Conservation (phyloP, 2,329 filamentous ascomycete species). For the Talaromyces sp. region DNA sequence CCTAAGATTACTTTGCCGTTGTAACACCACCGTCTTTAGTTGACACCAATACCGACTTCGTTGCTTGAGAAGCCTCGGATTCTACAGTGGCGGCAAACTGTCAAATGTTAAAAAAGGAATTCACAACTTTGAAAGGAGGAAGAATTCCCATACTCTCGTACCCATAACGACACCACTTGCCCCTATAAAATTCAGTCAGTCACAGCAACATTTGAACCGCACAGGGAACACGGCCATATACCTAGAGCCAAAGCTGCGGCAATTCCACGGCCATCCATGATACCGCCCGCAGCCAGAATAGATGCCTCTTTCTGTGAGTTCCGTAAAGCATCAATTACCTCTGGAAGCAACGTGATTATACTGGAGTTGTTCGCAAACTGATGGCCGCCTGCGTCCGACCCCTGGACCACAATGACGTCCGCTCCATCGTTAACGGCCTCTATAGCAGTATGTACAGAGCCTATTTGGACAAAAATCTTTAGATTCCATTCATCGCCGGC, state of each 20-base stretch:
- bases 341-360: slow-evolving; percentile 52
- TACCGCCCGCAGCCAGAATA: slow-evolving; percentile 56
- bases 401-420: slow-evolving; percentile 58
- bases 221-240: slow-evolving; percentile 17
- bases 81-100: slow-evolving; percentile 43
- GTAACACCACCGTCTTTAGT: slow-evolving; percentile 40
- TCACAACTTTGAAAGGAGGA: background rate
- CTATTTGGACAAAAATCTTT: slow-evolving; percentile 57
- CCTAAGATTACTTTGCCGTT: slow-evolving; percentile 39
- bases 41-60: slow-evolving; percentile 38
- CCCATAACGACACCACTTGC: slow-evolving; percentile 37
- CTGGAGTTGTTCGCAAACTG: slow-evolving; percentile 51
- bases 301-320: slow-evolving; percentile 23
- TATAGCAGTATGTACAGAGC: slow-evolving; percentile 52
- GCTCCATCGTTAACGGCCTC: slow-evolving; percentile 44
- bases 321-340: slow-evolving; percentile 46
- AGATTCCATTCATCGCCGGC: slow-evolving; percentile 27
- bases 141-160: slow-evolving; percentile 23
- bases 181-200: background rate
- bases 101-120: slow-evolving; percentile 12
- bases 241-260: slow-evolving; percentile 53
- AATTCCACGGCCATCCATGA: slow-evolving; percentile 51
- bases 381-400: slow-evolving; percentile 60
- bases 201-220: no score
- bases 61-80: slow-evolving; percentile 36